Conservation (phyloP, 176 grass and related monocot species). For the Eragrostis nindensis region DNA sequence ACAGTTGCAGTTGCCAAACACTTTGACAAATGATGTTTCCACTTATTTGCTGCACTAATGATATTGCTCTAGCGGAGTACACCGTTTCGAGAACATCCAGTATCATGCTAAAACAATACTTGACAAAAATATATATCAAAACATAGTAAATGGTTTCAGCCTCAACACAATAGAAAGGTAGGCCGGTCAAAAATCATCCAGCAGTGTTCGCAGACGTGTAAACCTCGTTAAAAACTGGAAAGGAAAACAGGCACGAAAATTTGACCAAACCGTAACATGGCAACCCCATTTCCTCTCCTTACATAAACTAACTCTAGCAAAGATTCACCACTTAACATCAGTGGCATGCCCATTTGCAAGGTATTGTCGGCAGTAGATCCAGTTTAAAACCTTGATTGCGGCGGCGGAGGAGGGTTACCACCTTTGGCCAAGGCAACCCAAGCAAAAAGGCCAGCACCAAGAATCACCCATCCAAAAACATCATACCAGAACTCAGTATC, state of each 20-base stretch:
- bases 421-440: conserved; percentile 62
- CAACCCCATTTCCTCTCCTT: conserved; percentile 37
- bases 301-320: conserved; percentile 25
- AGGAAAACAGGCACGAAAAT: conserved; percentile 27
- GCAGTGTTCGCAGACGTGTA: neutral
- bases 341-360: conserved; percentile 4
- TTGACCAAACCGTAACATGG: conserved; percentile 36
- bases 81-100: neutral
- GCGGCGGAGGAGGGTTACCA: conserved; percentile 5
- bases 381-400: conserved; percentile 37
- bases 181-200: conserved; percentile 32
- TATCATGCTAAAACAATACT: neutral
- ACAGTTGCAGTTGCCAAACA: neutral
- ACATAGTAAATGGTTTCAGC: neutral
- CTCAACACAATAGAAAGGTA: conserved; percentile 5
- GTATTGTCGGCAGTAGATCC: neutral
- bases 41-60: conserved; percentile 20
- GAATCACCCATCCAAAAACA: conserved; percentile 72
- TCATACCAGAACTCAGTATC: conserved; percentile 71
- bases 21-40: neutral
- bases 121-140: conserved; percentile 17
- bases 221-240: conserved; percentile 37
- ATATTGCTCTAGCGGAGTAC: neutral
- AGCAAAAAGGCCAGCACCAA: conserved; percentile 48
- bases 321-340: conserved; percentile 16